Conservation (phyloP, 1,284 basidiomycete genomes). For the Apiotrichum akiyoshidainum region DNA sequence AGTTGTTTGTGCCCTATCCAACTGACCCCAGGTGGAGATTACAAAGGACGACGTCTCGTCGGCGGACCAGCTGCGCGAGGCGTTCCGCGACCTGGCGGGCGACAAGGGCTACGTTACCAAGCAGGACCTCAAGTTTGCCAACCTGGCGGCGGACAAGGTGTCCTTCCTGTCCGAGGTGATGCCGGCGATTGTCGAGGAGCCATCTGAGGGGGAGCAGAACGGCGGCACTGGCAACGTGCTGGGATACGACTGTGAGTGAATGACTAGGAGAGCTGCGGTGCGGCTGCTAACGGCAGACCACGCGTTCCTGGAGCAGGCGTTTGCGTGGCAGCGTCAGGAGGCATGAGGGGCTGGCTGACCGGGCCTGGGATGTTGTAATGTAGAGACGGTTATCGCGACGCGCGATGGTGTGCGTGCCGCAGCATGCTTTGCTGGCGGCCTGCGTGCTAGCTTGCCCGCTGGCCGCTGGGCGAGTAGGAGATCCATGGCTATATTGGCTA, state of each 20-base stretch:
- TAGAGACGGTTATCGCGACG: background rate
- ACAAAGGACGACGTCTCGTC: conserved; percentile 88
- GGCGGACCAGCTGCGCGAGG: conserved; percentile 83
- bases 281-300: conserved; percentile 23
- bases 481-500: background rate
- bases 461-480: no score
- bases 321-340: conserved; percentile 19
- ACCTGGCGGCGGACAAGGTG: conserved; percentile 71
- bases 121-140: conserved; percentile 82
- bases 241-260: conserved; percentile 45
- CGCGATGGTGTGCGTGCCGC: no score
- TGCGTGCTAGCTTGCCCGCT: no score
- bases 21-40: conserved; percentile 70
- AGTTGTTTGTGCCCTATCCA: background rate
- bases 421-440: background rate
- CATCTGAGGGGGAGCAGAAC: conserved; percentile 8
- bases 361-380: conserved; percentile 1
- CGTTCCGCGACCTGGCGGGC: conserved; percentile 85
- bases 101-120: conserved; percentile 90
- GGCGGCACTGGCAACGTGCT: background rate
- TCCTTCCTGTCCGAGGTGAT: conserved; percentile 67
- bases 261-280: background rate
- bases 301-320: conserved; percentile 40
- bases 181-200: conserved; percentile 23
- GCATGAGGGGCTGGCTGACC: background rate